These are phyloP conservation scores for Apiotrichum montevideense DNA, from an alignment of 1,284 basidiomycete genomes.

Conservation along the genomic window DNA sequence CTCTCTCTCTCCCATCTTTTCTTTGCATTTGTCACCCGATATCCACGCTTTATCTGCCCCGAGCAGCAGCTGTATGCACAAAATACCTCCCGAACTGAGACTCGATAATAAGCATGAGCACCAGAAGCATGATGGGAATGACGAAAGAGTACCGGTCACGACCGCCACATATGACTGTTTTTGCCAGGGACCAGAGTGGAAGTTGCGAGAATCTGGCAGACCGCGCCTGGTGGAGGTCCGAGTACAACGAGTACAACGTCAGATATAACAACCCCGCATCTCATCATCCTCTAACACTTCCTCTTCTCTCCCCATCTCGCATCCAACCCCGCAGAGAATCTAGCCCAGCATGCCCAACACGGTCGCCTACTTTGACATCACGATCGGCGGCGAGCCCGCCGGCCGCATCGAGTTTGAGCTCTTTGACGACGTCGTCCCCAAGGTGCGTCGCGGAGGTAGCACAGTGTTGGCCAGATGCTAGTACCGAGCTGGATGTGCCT, in stretches of 20 bases:
- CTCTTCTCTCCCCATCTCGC: background rate
- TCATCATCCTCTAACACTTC: background rate
- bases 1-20: background rate
- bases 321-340: background rate
- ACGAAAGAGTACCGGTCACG: too few species aligned
- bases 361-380: slow-evolving; percentile 66
- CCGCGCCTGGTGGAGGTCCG: too few species aligned
- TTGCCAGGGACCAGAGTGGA: too few species aligned
- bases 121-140: too few species aligned
- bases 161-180: too few species aligned
- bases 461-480: background rate
- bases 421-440: slow-evolving; percentile 59
- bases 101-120: too few species aligned
- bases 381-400: slow-evolving; percentile 53
- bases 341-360: slow-evolving; percentile 42
- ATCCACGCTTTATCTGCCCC: background rate
- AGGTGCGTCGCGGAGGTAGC: slow-evolving; percentile 24
- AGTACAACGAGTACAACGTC: too few species aligned
- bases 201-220: too few species aligned
- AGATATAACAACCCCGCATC: too few species aligned
- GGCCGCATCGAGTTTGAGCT: slow-evolving; percentile 79
- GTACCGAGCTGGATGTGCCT: too few species aligned
- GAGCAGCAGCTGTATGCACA: slow-evolving; percentile 7
- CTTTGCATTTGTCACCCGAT: slow-evolving; percentile 7
- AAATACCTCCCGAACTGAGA: background rate